Conservation (phyloP, 2,329 filamentous ascomycete genomes). For the Beauveria sp. region DNA sequence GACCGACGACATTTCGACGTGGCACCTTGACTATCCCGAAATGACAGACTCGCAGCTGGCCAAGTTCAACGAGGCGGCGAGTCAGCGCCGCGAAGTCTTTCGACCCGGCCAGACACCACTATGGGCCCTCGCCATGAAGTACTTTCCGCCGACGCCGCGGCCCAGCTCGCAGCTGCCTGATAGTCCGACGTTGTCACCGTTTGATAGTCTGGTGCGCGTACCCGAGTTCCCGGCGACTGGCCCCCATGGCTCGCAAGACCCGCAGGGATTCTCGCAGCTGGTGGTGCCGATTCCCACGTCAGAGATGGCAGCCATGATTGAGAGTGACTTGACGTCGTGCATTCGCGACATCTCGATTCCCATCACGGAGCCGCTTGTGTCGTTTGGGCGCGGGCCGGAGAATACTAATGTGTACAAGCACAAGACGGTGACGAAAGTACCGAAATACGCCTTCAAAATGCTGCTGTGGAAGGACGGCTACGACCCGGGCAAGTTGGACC, state of each 20-base stretch:
- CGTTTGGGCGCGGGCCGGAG: conserved; percentile 65
- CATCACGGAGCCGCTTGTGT: conserved; percentile 59
- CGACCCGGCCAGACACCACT: conserved; percentile 40
- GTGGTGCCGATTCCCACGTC: conserved; percentile 4
- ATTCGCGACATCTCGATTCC: conserved; percentile 54
- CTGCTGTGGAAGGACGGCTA: conserved; percentile 65
- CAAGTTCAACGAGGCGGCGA: conserved; percentile 46
- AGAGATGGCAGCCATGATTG: conserved; percentile 51
- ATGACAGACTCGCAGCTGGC: conserved; percentile 54
- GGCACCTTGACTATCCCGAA: conserved; percentile 55
- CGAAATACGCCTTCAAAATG: conserved; percentile 74
- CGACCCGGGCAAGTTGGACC: conserved; percentile 48
- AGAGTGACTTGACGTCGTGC: conserved; percentile 57
- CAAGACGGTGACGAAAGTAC: conserved; percentile 60
- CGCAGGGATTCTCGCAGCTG: conserved; percentile 17
- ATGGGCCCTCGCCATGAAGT: conserved; percentile 50
- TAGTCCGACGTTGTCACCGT: conserved; percentile 5
- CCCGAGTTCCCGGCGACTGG: not conserved
- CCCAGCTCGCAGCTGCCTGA: conserved; percentile 12
- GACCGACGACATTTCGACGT: conserved; percentile 46
- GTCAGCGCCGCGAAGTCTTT: conserved; percentile 44
- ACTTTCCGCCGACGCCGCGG: conserved; percentile 42
- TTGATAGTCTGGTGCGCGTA: conserved; percentile 14
- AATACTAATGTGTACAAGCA: conserved; percentile 63
- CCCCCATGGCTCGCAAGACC: conserved; percentile 9